phyloP scores from a whole-genome alignment of 1,284 basidiomycete species.

The Malassezia pachydermatis region DNA sequence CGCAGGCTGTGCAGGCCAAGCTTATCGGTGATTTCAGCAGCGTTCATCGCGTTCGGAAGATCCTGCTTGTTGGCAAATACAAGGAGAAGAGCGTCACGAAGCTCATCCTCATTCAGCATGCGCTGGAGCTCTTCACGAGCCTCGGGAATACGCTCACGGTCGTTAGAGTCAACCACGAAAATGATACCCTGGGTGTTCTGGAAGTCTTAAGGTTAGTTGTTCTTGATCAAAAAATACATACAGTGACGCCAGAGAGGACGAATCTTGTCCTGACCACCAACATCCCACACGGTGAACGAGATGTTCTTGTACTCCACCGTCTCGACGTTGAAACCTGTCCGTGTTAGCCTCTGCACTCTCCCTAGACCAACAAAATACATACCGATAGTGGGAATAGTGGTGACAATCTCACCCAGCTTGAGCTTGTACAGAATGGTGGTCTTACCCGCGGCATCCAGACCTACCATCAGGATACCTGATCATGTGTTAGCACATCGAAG shows the following conservation, averaged over 20 bases:
- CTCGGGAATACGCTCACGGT: slow-evolving; percentile 97
- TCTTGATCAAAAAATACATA: slow-evolving; percentile 52
- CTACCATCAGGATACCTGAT: slow-evolving; percentile 58
- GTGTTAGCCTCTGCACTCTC: background rate
- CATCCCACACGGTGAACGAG: slow-evolving; percentile 99
- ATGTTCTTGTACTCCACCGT: slow-evolving; percentile 99
- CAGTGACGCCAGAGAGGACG: slow-evolving; percentile 99
- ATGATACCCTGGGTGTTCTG: slow-evolving; percentile 99
- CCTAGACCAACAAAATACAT: slow-evolving; percentile 9
- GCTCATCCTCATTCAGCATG: slow-evolving; percentile 99
- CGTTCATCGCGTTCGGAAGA: slow-evolving; percentile 97
- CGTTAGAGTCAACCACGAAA: slow-evolving; percentile 99
- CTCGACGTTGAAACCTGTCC: slow-evolving; percentile 64
- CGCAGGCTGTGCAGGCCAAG: slow-evolving; percentile 93
- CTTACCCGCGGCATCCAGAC: slow-evolving; percentile 84
- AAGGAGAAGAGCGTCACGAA: slow-evolving; percentile 92
- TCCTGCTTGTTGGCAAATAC: slow-evolving; percentile 99
- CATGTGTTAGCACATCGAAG: background rate
- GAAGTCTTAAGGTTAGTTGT: slow-evolving; percentile 59
- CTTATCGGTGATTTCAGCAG: slow-evolving; percentile 98
- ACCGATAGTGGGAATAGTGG: slow-evolving; percentile 91
- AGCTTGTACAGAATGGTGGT: slow-evolving; percentile 89
- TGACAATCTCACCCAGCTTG: slow-evolving; percentile 98
- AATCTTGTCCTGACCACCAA: slow-evolving; percentile 62
- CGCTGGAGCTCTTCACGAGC: slow-evolving; percentile 98